Evolutionary conservation across 768 basidiomycete species (phyloP), one percentile per base, ranked within the genome.

Genomic region (Lactifluus volemus): DNA sequence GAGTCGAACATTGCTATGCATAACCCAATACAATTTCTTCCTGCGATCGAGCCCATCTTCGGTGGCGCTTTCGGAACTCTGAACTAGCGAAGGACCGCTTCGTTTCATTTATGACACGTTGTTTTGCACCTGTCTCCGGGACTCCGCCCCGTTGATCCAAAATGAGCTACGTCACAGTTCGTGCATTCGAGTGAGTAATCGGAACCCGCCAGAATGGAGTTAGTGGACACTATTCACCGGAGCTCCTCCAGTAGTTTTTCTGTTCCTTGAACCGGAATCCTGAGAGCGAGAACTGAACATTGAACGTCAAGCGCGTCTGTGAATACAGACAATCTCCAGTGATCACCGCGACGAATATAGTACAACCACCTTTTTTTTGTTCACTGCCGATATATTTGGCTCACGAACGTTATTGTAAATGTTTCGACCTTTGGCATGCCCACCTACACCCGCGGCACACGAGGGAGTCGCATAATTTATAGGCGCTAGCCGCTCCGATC

Each of bases 371-470:
- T 48, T 25, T 21, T 55, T n/a, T 15, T 34, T 54, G n/a, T 29
- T 44, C 11, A 5, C 38, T 57, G 47, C 54, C 45, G 4, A 41
- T 52, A 44, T 61, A 47, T 10, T 14, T 29, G 25, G 34, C 15
- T n/a, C 57, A 48, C 44, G 21, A 41, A 32, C 15, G 36, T 11
- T 30, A 1, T 7, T 38, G 44, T 44, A 19, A n/a, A 6, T 19
- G 21, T 32, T 38, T 49, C 38, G 39, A 38, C 32, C 25, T 56
- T 12, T 44, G 60, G 32, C 19, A 19, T 47, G 44, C 21, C 48
- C 41, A n/a, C n/a, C n/a, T 3, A 56, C 38, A 34, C 25, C 59
- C 60, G 60, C 55, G 55, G 60, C 48, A 48, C 55, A 48, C 55
- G 44, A 48, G 10, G 54, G 5, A 14, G 51, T 51, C 14, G n/a